Evolutionary conservation across 495 filamentous ascomycete genomes (phyloP), one percentile per base, ranked within the genome.

Genomic region (Penicillium odoratum): DNA sequence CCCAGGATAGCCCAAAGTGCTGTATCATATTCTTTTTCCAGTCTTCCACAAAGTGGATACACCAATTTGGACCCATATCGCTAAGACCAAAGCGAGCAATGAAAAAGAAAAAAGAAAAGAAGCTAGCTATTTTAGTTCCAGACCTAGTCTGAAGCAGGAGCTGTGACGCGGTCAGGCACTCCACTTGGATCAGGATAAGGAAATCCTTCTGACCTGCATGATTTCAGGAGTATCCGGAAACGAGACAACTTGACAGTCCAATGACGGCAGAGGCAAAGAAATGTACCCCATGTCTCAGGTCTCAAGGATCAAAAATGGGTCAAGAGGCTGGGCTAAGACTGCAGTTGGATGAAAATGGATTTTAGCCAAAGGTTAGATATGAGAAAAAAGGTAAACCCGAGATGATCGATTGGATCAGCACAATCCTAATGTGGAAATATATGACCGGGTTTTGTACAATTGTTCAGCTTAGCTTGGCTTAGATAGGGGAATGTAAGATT

Each of bases 231-330:
- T 26, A 26, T 18, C 43, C 43, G 46, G 18, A 28, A 48, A 28
- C 21, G 21, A 21, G 21, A 21, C 21, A 21, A 48, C 18, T 48
- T 48, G n/a, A 25, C 26, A 11, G 42, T 21, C 4, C 45, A 26
- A 29, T 47, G 45, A 47, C 45, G 45, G 25, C 16, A 7, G 46
- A 3, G 21, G 21, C 21, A 21, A 48, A 30, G 11, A n/a, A 26
- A 30, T 31, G 28, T 48, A 48, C 46, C 46, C 46, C 46, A 48
- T 48, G 46, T 48, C 46, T 48, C 46, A 40, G 13, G 30, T 15
- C 38, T 21, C 21, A 21, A 21, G 21, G 21, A 21, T 21, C 13
- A 48, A 48, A 48, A 48, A 30, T 31, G 46, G 46, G 46, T 31
- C 18, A 11, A 26, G 25, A 15, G 18, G 7, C 7, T 21, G 43